Base-by-base conservation (phyloP, 2,329 filamentous ascomycete genomes). In the Curvularia spicifera region DNA sequence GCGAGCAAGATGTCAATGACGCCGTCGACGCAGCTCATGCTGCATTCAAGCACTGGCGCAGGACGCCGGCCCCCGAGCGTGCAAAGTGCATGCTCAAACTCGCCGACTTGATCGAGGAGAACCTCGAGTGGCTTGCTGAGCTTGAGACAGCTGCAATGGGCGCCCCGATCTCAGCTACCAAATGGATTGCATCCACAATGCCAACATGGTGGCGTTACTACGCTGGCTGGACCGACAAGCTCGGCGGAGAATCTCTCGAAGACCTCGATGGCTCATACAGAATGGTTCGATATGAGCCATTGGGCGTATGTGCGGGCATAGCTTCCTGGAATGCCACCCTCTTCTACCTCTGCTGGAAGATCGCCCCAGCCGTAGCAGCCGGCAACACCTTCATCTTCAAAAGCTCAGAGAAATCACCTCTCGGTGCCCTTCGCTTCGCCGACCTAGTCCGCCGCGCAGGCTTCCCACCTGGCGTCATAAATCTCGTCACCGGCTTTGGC, bases 391-490 rank as follows among this genome's bases (percentile, higher is more conserved):
- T 87, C 40, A 84, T 87, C 46, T 71, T 85, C 60, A 87, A 87
- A 70, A 83, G 84, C 1, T 85, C 83, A 15, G 79, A 69, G 64
- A 86, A 82, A 67, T 85, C 85, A 0, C 85, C 84, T 0, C 87
- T 87, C 68, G 80, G 79, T 6, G 78, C 79, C 9, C 77, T 89
- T 26, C 89, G 89, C 71, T 67, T 87, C 5, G 83, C 81, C 5
- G 85, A 89, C 70, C 70, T 89, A 1, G 84, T 80, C 0, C 79
- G 83, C 52, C 70, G 80, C 12, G 79, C 87, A 71, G 42, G 42
- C 42, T 86, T 88, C 72, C 85, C 85, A 0, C 83, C 84, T 0
- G 87, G 87, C 28, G 85, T 89, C 4, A 71, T 89, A 0, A 85
- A 88, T 61, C 83, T 80, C 0, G 72, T 89, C 2, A 83, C 82